Conservation (phyloP, 2,329 filamentous ascomycete genomes). For the Coniochaeta ligniaria region DNA sequence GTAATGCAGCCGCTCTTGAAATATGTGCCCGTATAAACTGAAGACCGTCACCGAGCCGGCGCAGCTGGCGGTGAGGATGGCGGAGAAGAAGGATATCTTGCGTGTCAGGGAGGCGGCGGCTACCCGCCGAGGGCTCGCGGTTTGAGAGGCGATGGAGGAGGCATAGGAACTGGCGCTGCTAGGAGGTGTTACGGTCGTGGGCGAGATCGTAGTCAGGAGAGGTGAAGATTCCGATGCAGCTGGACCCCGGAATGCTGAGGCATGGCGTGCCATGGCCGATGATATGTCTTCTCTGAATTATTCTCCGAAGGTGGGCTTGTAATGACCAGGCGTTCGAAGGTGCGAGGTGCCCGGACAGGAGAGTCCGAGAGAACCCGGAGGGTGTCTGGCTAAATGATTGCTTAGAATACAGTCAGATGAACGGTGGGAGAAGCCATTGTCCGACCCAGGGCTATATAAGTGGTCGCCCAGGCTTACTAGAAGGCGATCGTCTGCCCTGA, state of each 20-base stretch:
- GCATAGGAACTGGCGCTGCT: conserved; percentile 12
- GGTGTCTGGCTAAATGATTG: not conserved
- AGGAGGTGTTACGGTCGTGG: conserved; percentile 7
- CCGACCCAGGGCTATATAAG: not conserved
- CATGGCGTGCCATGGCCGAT: not conserved
- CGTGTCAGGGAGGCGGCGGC: conserved; percentile 24
- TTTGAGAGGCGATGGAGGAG: conserved; percentile 13
- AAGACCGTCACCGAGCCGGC: conserved; percentile 90
- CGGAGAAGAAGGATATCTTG: conserved; percentile 42
- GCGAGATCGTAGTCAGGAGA: not conserved
- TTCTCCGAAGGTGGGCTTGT: not conserved
- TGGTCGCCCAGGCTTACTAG: not conserved
- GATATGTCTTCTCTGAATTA: not conserved
- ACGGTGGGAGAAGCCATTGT: not conserved
- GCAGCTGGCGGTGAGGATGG: conserved; percentile 58
- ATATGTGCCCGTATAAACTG: conserved; percentile 85
- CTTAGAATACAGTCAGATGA: not conserved
- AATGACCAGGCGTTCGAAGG: not conserved
- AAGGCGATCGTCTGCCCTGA: not conserved
- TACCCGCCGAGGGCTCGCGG: conserved; percentile 4
- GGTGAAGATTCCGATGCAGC: not conserved
- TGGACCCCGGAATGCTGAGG: not conserved
- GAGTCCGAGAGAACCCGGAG: not conserved
- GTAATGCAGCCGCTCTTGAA: conserved; percentile 82
- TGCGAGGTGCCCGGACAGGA: not conserved